Base-by-base conservation (phyloP, 345 rosid genomes). In the Nephelium lappaceum region DNA sequence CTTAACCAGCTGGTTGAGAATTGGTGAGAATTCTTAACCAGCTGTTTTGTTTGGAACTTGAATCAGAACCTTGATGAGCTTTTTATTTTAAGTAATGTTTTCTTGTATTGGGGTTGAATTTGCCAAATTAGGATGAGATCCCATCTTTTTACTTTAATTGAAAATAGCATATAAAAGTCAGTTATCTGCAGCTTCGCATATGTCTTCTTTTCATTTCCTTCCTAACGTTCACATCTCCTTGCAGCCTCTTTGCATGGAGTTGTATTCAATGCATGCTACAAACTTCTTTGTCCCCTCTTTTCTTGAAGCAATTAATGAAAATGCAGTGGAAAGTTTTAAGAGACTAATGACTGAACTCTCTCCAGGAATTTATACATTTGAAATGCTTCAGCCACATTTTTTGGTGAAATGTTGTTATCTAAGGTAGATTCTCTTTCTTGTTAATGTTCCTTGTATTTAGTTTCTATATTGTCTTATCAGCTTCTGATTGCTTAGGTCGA, bases 161-260 rank as follows among this genome's bases (percentile, higher is more conserved):
- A 31, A 14, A 9, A 16, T 39, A 39, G 15, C 23, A 27, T 61
- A 47, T 49, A 42, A 53, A 60, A 43, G 51, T 27, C 9, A 47
- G 25, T 23, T 62, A 15, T 51, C 23, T 9, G 21, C 60, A 27
- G 65, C 51, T 67, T 81, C 5, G 6, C 25, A 31, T 31, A 4
- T 16, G 62, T 65, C 3, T 25, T 45, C 45, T 47, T 62, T 53
- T 58, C 9, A 10, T 60, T 60, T 63, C 5, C 31, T 63, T 63
- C 73, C 65, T 63, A 19, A 53, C 19, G 69, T 71, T 81, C 80
- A 24, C 38, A 80, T 58, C 61, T 62, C 62, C 62, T 39, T 82
- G 89, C 93, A 96, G 98, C 98, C 97, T 65, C 76, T 87, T 84
- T 84, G 91, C 78, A 88, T 75, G 78, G 95, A 94, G 83, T 78